Evolutionary conservation across 768 basidiomycete genomes (phyloP).

Genomic region (Leucocoprinus leucothites): DNA sequence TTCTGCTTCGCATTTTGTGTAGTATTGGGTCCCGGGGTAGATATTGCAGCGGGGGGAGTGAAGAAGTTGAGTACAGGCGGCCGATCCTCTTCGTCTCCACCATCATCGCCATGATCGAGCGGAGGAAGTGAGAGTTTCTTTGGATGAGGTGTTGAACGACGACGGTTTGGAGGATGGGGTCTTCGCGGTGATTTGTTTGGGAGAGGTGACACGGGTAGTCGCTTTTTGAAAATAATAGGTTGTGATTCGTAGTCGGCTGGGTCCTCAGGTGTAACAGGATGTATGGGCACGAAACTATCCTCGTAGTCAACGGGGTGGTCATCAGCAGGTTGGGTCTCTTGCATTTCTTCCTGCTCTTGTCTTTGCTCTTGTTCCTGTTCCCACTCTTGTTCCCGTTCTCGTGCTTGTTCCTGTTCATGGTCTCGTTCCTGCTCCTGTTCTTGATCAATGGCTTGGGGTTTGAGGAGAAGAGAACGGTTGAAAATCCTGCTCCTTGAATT

Average conservation of each 20-base stretch:
- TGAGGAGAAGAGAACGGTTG: background rate
- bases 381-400: background rate
- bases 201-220: slow-evolving; percentile 64
- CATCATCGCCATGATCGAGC: slow-evolving; percentile 20
- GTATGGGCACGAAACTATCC: slow-evolving; percentile 5
- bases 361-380: slow-evolving; percentile 17
- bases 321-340: slow-evolving; percentile 22
- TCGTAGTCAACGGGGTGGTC: slow-evolving; percentile 27
- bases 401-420: background rate
- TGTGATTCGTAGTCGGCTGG: slow-evolving; percentile 6
- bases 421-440: background rate
- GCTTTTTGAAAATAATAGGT: slow-evolving; percentile 48
- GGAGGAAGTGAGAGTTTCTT: slow-evolving; percentile 24
- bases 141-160: slow-evolving; percentile 24
- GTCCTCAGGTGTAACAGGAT: slow-evolving; percentile 8
- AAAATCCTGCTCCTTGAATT: background rate
- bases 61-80: slow-evolving; percentile 3
- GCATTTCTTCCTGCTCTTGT: background rate
- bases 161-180: slow-evolving; percentile 56
- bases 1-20: background rate
- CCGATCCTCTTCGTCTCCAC: slow-evolving; percentile 16
- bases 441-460: background rate
- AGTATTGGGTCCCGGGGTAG: slow-evolving; percentile 8
- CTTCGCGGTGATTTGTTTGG: slow-evolving; percentile 52
- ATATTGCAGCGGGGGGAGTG: slow-evolving; percentile 6